These are phyloP conservation scores for Lodderomyces theae DNA, from an alignment of 1,139 yeast species.

Conservation along the genomic window DNA sequence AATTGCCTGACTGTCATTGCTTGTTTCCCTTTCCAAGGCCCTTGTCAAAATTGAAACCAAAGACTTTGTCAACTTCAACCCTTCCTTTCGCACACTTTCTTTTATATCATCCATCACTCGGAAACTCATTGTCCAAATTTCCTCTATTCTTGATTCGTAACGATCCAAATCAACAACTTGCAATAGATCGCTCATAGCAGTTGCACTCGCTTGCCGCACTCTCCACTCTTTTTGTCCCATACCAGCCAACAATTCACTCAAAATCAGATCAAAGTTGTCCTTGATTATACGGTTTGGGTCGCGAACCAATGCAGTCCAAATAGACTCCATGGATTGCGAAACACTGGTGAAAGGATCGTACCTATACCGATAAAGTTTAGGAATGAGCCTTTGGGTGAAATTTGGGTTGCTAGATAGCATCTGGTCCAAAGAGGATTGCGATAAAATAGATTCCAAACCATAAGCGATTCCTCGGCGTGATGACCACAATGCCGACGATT, in stretches of 20 bases:
- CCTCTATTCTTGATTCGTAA: constrained; percentile 56
- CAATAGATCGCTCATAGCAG: constrained; percentile 69
- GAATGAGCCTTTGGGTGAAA: constrained; percentile 63
- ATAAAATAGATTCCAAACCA: constrained; percentile 82
- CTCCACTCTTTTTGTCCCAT: constrained; percentile 92
- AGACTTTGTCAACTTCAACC: constrained; percentile 62
- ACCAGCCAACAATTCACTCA: constrained; percentile 62
- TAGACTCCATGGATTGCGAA: constrained; percentile 78
- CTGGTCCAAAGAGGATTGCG: constrained; percentile 71
- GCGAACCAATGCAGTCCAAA: constrained; percentile 73
- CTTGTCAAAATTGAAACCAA: constrained; percentile 64
- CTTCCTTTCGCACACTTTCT: constrained; percentile 87
- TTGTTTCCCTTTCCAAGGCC: constrained; percentile 41
- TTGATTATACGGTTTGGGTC: constrained; percentile 59
- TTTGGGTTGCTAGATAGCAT: constrained; percentile 53
- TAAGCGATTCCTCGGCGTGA: constrained; percentile 93
- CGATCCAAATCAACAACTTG: constrained; percentile 55
- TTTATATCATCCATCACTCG: constrained; percentile 92
- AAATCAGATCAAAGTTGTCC: constrained; percentile 54
- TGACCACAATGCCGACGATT: constrained; percentile 86
- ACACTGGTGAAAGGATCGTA: constrained; percentile 82
- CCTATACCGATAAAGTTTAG: constrained; percentile 78
- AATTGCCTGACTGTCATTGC: background rate
- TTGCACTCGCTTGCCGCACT: constrained; percentile 83
- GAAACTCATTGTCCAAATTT: constrained; percentile 86